These are phyloP conservation scores for Nasturtium officinale DNA, from an alignment of 345 rosid species.

Conservation along the genomic window DNA sequence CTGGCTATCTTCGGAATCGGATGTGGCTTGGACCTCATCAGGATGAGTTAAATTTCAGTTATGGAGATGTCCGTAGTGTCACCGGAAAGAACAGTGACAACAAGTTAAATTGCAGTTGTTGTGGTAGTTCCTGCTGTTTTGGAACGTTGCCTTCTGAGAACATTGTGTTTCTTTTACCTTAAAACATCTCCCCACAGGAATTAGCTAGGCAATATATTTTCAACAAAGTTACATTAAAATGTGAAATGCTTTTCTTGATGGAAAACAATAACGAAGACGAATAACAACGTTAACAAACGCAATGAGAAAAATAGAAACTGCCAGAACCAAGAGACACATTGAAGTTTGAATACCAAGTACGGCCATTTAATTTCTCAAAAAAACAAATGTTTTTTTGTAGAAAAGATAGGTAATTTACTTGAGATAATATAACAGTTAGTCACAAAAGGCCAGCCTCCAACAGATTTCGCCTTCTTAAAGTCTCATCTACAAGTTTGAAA, in stretches of 20 bases:
- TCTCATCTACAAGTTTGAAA: conserved; percentile 96
- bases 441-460: conserved; percentile 92
- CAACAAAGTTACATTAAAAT: too few relatives aligned
- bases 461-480: conserved; percentile 85
- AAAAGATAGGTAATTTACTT: conserved; percentile 27
- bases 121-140: too few relatives aligned
- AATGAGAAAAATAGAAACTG: not conserved
- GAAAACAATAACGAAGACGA: not conserved
- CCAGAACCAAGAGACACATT: not conserved
- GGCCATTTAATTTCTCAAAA: not conserved
- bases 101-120: too few relatives aligned
- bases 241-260: not conserved
- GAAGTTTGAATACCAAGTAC: not conserved
- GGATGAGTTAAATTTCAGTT: too few relatives aligned
- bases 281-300: not conserved
- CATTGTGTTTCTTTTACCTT: too few relatives aligned
- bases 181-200: too few relatives aligned
- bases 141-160: too few relatives aligned
- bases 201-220: too few relatives aligned
- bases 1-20: too few relatives aligned
- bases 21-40: too few relatives aligned
- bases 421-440: conserved; percentile 27
- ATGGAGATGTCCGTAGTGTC: too few relatives aligned
- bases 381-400: not conserved
- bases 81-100: too few relatives aligned